These are phyloP conservation scores for Sherardia arvensis DNA, from an alignment of 257 asterid genomes.

Conservation along the genomic window DNA sequence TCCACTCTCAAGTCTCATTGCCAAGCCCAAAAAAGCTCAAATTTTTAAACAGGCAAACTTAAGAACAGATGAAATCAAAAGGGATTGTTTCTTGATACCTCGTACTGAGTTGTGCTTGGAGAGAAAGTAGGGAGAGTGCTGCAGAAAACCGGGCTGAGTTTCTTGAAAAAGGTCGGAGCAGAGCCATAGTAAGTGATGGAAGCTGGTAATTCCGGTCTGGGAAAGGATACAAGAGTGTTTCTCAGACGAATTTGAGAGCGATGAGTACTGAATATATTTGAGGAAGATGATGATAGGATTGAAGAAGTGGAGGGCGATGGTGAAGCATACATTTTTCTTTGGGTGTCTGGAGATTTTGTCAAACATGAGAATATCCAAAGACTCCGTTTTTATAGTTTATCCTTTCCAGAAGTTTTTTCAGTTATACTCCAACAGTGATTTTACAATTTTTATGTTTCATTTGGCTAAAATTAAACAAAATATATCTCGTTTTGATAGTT, in stretches of 20 bases:
- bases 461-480: too few relatives aligned
- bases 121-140: slow-evolving; percentile 44
- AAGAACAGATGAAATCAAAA: not conserved
- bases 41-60: not conserved
- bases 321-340: slow-evolving; percentile 20
- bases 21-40: not conserved
- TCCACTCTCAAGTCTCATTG: too few relatives aligned
- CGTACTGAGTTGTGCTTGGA: slow-evolving; percentile 53
- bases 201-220: slow-evolving; percentile 17
- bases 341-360: not conserved
- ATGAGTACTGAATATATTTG: slow-evolving; percentile 20
- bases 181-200: slow-evolving; percentile 10
- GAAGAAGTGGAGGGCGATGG: slow-evolving; percentile 14
- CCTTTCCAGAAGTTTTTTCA: not conserved
- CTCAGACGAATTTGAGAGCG: slow-evolving; percentile 6
- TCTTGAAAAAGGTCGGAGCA: slow-evolving; percentile 22
- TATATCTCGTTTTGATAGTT: too few relatives aligned
- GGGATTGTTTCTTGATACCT: slow-evolving; percentile 31
- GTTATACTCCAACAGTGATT: too few relatives aligned
- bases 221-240: slow-evolving; percentile 6
- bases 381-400: not conserved
- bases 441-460: too few relatives aligned
- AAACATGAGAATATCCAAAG: not conserved
- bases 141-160: slow-evolving; percentile 27
- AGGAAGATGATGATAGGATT: slow-evolving; percentile 21